phyloP scores from a whole-genome alignment of 805 yeast genomes.

The Tetrapisispora nanseiensis region DNA sequence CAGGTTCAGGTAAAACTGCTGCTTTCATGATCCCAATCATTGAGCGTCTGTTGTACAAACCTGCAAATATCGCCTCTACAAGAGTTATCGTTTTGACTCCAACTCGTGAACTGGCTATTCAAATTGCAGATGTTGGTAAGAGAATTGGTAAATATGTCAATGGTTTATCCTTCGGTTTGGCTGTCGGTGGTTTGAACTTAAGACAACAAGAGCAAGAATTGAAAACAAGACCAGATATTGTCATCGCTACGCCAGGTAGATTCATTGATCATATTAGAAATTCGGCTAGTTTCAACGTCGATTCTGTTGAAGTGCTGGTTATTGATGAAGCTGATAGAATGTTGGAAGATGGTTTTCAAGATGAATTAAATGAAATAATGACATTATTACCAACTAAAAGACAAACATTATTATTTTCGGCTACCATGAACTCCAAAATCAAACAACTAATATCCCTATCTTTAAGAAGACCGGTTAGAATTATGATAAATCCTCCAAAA shows the following conservation, averaged over 20 bases:
- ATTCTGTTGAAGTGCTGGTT: slow-evolving; percentile 82
- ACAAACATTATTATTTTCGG: slow-evolving; percentile 90
- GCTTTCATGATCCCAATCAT: slow-evolving; percentile 95
- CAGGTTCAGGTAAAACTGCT: slow-evolving; percentile 99
- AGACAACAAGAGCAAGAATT: slow-evolving; percentile 94
- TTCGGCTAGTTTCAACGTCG: slow-evolving; percentile 86
- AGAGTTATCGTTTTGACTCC: slow-evolving; percentile 89
- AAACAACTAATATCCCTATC: slow-evolving; percentile 82
- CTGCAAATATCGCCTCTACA: slow-evolving; percentile 75
- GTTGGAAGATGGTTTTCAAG: slow-evolving; percentile 98
- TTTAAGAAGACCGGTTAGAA: slow-evolving; percentile 79
- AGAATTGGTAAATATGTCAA: slow-evolving; percentile 69
- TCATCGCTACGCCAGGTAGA: slow-evolving; percentile 98
- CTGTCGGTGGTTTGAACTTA: slow-evolving; percentile 95
- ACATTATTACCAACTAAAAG: slow-evolving; percentile 80
- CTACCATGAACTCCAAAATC: slow-evolving; percentile 93
- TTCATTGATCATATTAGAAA: slow-evolving; percentile 93
- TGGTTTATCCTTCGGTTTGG: slow-evolving; percentile 79
- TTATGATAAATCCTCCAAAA: slow-evolving; percentile 95
- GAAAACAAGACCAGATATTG: slow-evolving; percentile 87
- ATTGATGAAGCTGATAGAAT: slow-evolving; percentile 98
- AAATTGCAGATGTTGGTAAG: slow-evolving; percentile 87
- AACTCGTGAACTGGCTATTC: slow-evolving; percentile 96
- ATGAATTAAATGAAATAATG: slow-evolving; percentile 84
- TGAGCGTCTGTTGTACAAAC: slow-evolving; percentile 84